Percentiles rank a stretch among this genome's conserved stretches.
These are phyloP conservation scores for Sporormia fimetaria DNA, from an alignment of 495 filamentous ascomycete genomes.

Conservation along the genomic window DNA sequence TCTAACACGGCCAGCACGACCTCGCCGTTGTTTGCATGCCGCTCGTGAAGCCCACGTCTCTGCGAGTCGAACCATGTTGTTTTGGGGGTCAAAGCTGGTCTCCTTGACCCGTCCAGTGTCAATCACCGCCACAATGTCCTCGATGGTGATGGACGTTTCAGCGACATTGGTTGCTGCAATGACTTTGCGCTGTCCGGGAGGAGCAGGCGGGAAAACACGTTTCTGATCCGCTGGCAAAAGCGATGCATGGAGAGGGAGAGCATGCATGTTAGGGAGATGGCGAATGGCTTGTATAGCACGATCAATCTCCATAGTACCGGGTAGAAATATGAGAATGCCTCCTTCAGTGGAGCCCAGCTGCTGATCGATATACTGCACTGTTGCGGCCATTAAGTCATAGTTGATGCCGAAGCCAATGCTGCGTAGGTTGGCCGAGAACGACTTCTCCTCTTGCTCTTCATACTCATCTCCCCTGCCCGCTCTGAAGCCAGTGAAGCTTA, in stretches of 20 bases:
- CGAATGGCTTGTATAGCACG: slow-evolving; percentile 62
- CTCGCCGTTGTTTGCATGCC: slow-evolving; percentile 92
- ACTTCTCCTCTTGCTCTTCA: slow-evolving; percentile 28
- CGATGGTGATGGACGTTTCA: slow-evolving; percentile 96
- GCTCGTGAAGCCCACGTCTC: slow-evolving; percentile 93
- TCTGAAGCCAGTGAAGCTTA: slow-evolving; percentile 64
- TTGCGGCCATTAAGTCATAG: slow-evolving; percentile 74
- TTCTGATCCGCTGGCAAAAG: slow-evolving; percentile 77
- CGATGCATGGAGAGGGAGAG: slow-evolving; percentile 84
- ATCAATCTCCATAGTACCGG: slow-evolving; percentile 78
- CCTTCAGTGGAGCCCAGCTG: slow-evolving; percentile 59
- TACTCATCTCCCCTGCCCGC: slow-evolving; percentile 10
- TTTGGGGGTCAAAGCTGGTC: slow-evolving; percentile 82
- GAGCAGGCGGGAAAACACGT: slow-evolving; percentile 68
- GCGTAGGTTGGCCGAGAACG: slow-evolving; percentile 55
- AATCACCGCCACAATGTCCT: slow-evolving; percentile 92
- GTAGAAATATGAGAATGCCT: slow-evolving; percentile 88
- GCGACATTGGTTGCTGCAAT: slow-evolving; percentile 93
- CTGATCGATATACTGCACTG: slow-evolving; percentile 66
- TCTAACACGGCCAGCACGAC: slow-evolving; percentile 83
- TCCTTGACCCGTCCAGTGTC: slow-evolving; percentile 93
- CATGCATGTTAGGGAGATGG: slow-evolving; percentile 57
- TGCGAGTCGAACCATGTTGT: slow-evolving; percentile 86
- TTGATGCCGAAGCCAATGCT: slow-evolving; percentile 79
- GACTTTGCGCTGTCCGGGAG: slow-evolving; percentile 74